phyloP scores from a whole-genome alignment of 1,284 basidiomycete genomes.

The Pseudozyma sp. region DNA sequence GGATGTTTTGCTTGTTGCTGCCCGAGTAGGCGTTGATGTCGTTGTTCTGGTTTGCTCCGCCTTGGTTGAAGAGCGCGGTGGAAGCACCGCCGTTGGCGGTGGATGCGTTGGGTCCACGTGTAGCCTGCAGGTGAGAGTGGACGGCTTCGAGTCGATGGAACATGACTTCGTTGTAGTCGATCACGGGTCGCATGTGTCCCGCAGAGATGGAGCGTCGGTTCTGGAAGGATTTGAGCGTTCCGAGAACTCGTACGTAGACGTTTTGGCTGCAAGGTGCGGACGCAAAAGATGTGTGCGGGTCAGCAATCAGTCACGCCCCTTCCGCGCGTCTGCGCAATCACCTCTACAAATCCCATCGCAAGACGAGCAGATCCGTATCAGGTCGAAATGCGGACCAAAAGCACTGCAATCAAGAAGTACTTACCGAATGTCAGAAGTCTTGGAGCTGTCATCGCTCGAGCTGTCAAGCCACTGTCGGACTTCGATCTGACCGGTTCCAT shows the following conservation, averaged over 20 bases:
- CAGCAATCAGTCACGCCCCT: slow-evolving; percentile 1
- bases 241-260: slow-evolving; percentile 85
- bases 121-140: slow-evolving; percentile 65
- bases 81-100: slow-evolving; percentile 14
- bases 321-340: too few relatives aligned
- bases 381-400: too few relatives aligned
- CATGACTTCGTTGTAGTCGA: slow-evolving; percentile 82
- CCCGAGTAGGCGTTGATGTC: slow-evolving; percentile 51
- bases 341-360: too few relatives aligned
- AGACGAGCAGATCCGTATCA: too few relatives aligned
- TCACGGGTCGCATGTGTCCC: slow-evolving; percentile 70
- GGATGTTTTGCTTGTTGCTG: slow-evolving; percentile 27
- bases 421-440: slow-evolving; percentile 59
- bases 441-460: slow-evolving; percentile 71
- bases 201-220: slow-evolving; percentile 80
- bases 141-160: slow-evolving; percentile 80
- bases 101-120: slow-evolving; percentile 29
- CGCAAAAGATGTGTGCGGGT: not conserved
- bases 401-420: slow-evolving; percentile 1
- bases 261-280: slow-evolving; percentile 74
- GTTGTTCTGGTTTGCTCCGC: slow-evolving; percentile 15
- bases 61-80: slow-evolving; percentile 9
- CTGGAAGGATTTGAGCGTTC: slow-evolving; percentile 87
- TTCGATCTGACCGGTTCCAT: slow-evolving; percentile 89
- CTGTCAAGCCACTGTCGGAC: slow-evolving; percentile 89